Percentiles rank a stretch among this genome's conserved stretches.
These are phyloP conservation scores for Morella rubra DNA, from an alignment of 306 rosid species.

Conservation along the genomic window DNA sequence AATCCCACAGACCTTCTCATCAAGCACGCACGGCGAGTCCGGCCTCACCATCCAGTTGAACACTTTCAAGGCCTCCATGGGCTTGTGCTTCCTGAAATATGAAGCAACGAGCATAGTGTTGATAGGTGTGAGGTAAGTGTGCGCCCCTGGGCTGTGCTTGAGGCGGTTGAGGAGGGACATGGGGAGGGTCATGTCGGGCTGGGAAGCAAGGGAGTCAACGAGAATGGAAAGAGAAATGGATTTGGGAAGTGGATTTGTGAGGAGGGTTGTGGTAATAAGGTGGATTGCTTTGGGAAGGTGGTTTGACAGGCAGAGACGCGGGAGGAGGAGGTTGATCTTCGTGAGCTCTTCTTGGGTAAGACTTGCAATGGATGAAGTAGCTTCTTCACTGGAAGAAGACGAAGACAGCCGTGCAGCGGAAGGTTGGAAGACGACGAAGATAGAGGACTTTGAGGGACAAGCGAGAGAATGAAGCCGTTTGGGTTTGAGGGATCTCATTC, in stretches of 20 bases:
- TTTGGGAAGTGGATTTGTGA: slow-evolving; percentile 46
- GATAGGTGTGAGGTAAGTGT: slow-evolving; percentile 37
- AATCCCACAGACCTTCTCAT: slow-evolving; percentile 32
- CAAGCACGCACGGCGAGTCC: slow-evolving; percentile 45
- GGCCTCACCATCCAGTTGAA: slow-evolving; percentile 44
- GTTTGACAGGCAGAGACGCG: slow-evolving; percentile 57
- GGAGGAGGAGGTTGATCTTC: slow-evolving; percentile 51
- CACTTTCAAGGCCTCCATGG: slow-evolving; percentile 51
- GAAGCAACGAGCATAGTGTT: slow-evolving; percentile 42
- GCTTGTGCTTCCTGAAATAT: slow-evolving; percentile 26
- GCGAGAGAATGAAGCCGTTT: slow-evolving; percentile 2
- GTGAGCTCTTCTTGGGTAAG: slow-evolving; percentile 42
- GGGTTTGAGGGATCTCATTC: slow-evolving; percentile 10
- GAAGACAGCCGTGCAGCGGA: neutral
- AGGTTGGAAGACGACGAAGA: neutral
- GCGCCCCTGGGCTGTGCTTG: slow-evolving; percentile 39
- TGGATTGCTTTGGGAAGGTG: slow-evolving; percentile 49
- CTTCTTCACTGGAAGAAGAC: slow-evolving; percentile 15
- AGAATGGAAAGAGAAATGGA: slow-evolving; percentile 48
- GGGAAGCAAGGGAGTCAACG: slow-evolving; percentile 48
- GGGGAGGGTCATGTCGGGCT: slow-evolving; percentile 45
- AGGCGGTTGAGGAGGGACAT: slow-evolving; percentile 67
- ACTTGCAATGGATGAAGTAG: slow-evolving; percentile 1
- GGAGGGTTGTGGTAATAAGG: slow-evolving; percentile 48
- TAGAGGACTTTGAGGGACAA: slow-evolving; percentile 14